Evolutionary conservation across 768 basidiomycete genomes (phyloP), one percentile per base, ranked within the genome.

Genomic region (Kwoniella botswanensis): DNA sequence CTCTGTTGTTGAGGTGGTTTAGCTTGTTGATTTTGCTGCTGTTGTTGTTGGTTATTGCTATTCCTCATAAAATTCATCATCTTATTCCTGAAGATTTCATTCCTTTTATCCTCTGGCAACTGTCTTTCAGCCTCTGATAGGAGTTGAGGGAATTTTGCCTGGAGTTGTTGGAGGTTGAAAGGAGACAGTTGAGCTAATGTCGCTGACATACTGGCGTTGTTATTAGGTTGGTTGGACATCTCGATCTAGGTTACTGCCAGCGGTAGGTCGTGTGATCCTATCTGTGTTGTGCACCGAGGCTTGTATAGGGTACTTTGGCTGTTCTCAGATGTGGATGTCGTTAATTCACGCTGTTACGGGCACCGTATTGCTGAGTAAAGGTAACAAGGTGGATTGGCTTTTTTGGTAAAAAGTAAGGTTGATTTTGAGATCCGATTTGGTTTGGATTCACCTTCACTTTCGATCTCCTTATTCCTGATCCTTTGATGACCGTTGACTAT

Each of bases 141-240:
- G 11, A 79, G 7, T 22, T 58, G 46, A 6, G 77, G 75, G 50
- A 73, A 72, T 17, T 69, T 72, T 2, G 21, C n/a, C 60, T 76
- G 71, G 12, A 78, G 61, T 26, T 57, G 61, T 17, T 63, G 63
- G 57, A 69, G 46, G 44, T 71, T 71, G 22, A 54, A 65, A 9
- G 63, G 26, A 18, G 71, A 57, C 56, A 56, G 52, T 9, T 13
- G n/a, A 0, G 63, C 41, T 24, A 63, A 60, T 7, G 56, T 50
- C 13, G 68, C 61, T 13, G 59, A 42, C 59, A 61, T 44, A 43
- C 21, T 61, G 15, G 42, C 41, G 41, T 55, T 58, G 55, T 55
- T 43, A 18, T 52, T n/a, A 52, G 18, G 21, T 46, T 50, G 66
- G 22, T 43, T 58, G 53, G 55, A n/a, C 55, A 66, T 57, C 22